Base-by-base conservation (phyloP, 345 rosid species). In the Brassica rapa region DNA sequence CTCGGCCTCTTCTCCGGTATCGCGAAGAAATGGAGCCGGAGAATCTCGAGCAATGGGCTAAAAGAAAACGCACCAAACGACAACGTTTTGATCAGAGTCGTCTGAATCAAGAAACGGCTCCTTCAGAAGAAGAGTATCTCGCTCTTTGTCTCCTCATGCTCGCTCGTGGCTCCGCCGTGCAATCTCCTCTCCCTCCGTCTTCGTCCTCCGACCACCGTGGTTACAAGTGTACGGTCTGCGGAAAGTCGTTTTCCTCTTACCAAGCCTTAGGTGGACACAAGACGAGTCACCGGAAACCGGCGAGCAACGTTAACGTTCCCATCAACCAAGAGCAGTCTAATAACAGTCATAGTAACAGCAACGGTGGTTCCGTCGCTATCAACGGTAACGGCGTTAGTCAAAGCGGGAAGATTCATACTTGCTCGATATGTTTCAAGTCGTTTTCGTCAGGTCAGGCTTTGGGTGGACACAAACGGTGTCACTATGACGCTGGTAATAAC, bases 61-160 rank as follows among this genome's bases (percentile, higher is more conserved):
- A 93, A 83, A 77, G 97, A 39, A 95, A 91, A 83, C 97, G 99
- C 25, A 87, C 99, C 0, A 95, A 88, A 81, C 89, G 97, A 16
- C 88, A 93, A 2, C 96, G 92, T 29, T 60, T 81, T 59, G 73
- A 78, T 41, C 73, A 66, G 25, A 82, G 83, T 0, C 63, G 63
- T 30, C 64, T 62, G 15, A 43, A 30, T 39, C 83, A 65, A 32
- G 76, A 76, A 41, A 75, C 76, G 4, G 33, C 82, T 49, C 82
- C 91, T 8, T 83, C 89, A 0, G 98, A 95, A 72, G 98, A 91
- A 56, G 97, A 95, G 81, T 93, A 90, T 63, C 91, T 93, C 14
- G 99, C 99, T 75, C 91, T 95, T 62, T 95, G 97, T 75, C 96
- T 95, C 64, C 77, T 95, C 84, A 93, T 93, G 98, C 96, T 95